Evolutionary conservation across 148 eudicot genomes (phyloP), one percentile per base, ranked within the genome.

Genomic region (Chenopodium suecicum): DNA sequence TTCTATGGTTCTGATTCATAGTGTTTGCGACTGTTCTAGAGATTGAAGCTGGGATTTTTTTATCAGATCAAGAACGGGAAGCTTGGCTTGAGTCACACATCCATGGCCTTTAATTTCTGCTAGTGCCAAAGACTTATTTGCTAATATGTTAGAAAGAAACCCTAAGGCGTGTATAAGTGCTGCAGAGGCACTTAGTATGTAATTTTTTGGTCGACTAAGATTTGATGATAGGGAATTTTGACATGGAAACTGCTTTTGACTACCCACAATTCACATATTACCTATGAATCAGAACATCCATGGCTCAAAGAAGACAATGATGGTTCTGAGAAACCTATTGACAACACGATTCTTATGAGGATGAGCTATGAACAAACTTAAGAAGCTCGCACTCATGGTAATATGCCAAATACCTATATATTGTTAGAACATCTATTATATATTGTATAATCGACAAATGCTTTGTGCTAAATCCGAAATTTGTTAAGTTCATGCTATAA

Each of bases 311-410:
- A 90, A 91, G 95, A 87, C 2, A 98, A 94, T 4, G 94, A 88
- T 74, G 94, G 95, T 82, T 91, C 97, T 37, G 94, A 91, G 48
- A 86, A 75, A 75, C 99, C 98, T 46, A 92, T 93, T 78, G 89
- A 88, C 82, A 93, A 91, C 85, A 98, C 92, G 64, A 98, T 95
- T 47, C 89, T 93, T 25, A 85, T 74, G 46, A 88, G 99, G 86
- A 91, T 95, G 97, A 84, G 95, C 98, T 67, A 95, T 93, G 99
- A 95, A 95, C 89, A 95, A 95, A 88, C 82, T 95, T 56, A 91
- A 92, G 83, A 92, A 90, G 81, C 92, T 95, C 62, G 98, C 98
- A 79, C 86, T 95, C 31, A 95, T 88, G 97, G 97, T 94, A 89
- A n/a, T n/a, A 19, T 65, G 20, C 22, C 16, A 27, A 4, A 22